Evolutionary conservation across 306 rosid genomes (phyloP), one percentile per base, ranked within the genome.

Genomic region (Medicago lupulina): DNA sequence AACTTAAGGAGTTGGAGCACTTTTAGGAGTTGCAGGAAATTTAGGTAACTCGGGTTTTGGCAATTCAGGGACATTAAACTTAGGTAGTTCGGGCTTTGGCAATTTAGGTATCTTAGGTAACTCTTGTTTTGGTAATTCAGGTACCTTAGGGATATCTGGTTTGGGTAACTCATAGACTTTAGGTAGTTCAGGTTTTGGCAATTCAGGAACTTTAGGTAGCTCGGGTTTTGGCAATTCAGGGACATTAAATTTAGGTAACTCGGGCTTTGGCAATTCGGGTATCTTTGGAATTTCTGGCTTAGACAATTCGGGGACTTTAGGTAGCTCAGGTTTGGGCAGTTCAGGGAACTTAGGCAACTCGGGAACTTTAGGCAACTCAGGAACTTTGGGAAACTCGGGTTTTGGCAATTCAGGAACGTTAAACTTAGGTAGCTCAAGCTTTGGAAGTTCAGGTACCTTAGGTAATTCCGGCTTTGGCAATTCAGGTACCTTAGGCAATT

Each of bases 1-100:
- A 50, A 50, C 9, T 70, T 28, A 78, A 47, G 72, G 76, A 78
- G 46, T 62, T 70, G 76, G 61, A 43, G 28, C 7, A 3, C 36
- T 65, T 57, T 67, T 43, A 16, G 51, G 70, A 6, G 11, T 5
- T 2, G 11, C 36, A 3, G 51, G 51, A 15, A 41, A 15, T 5
- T 66, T 41, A 3, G 70, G 9, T 3, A 66, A 1, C 36, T 66
- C 53, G 0, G 36, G 53, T 2, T 49, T 69, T 6, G 63, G 75
- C 1, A 49, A 25, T 23, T 69, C 61, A 14, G 61, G 74, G 3
- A 69, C 28, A 1, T 36, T 36, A 36, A 66, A 49, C 0, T 67
- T 43, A 21, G 71, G 71, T 8, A 17, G 4, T 6, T 66, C 53
- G 1, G 70, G 25, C 0, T 64, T 68, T 25, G 73, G 43, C 5